Evolutionary conservation across 139 green algal genomes (phyloP).

Genomic region (Closterium sp.): DNA sequence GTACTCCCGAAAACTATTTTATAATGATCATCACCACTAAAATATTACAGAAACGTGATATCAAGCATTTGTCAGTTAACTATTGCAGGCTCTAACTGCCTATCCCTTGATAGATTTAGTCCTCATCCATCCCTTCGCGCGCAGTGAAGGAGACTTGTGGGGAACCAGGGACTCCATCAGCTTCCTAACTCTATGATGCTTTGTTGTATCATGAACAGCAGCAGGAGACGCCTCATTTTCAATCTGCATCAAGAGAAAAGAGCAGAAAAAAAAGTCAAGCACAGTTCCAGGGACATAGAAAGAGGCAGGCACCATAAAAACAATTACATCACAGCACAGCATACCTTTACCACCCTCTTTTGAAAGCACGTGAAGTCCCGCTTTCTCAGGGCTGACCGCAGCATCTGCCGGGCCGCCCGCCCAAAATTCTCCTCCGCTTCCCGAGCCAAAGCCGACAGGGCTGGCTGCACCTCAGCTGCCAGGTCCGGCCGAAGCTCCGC

Average conservation of each 20-base stretch:
- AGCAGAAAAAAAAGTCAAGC: no score
- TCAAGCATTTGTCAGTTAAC: no score
- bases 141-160: background rate
- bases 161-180: background rate
- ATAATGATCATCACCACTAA: no score
- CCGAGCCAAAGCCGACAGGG: background rate
- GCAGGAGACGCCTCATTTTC: no score
- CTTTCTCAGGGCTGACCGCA: background rate
- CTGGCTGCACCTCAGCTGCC: background rate
- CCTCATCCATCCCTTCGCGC: background rate
- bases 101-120: background rate
- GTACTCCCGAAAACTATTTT: no score
- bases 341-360: background rate
- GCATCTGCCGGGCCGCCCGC: background rate
- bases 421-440: background rate
- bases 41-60: no score
- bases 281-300: no score
- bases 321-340: background rate
- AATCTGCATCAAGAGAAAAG: no score
- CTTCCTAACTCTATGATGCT: background rate
- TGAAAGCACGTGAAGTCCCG: background rate
- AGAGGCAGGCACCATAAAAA: no score
- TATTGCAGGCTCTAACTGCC: background rate
- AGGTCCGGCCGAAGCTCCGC: background rate
- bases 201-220: no score